These are phyloP conservation scores for Venturia carpophila DNA, from an alignment of 2,329 filamentous ascomycete species.

Conservation along the genomic window DNA sequence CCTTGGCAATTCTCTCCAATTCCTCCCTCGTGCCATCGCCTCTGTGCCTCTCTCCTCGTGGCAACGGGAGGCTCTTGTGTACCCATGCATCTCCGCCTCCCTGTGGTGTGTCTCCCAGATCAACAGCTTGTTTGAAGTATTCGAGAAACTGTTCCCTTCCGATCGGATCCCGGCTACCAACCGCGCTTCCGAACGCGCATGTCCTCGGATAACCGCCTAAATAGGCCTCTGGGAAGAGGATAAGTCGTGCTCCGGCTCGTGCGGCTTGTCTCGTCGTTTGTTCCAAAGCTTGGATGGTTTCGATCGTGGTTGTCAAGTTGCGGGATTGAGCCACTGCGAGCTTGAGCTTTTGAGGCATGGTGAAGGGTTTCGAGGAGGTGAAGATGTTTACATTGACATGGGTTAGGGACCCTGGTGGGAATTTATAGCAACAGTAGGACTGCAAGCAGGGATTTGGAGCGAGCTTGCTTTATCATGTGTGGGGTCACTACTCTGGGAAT, in stretches of 20 bases:
- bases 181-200: conserved; percentile 63
- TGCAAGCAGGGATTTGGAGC: not conserved
- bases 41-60: conserved; percentile 40
- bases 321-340: conserved; percentile 44
- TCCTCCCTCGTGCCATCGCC: conserved; percentile 74
- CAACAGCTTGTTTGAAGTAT: conserved; percentile 72
- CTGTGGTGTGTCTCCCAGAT: conserved; percentile 68
- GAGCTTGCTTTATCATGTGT: conserved; percentile 6
- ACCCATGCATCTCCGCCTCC: conserved; percentile 70
- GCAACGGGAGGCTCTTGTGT: conserved; percentile 48
- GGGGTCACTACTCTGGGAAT: not conserved
- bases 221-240: conserved; percentile 88
- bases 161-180: conserved; percentile 59
- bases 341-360: conserved; percentile 39
- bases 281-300: conserved; percentile 61
- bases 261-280: conserved; percentile 57
- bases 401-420: not conserved
- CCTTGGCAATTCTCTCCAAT: conserved; percentile 65
- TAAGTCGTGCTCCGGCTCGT: conserved; percentile 52
- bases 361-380: conserved; percentile 17
- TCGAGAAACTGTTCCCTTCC: conserved; percentile 75
- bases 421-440: not conserved
- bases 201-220: conserved; percentile 86
- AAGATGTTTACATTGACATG: not conserved
- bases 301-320: conserved; percentile 39